Evolutionary conservation across 106 monocot genomes (phyloP).

Genomic region (Hemerocallis citrina): DNA sequence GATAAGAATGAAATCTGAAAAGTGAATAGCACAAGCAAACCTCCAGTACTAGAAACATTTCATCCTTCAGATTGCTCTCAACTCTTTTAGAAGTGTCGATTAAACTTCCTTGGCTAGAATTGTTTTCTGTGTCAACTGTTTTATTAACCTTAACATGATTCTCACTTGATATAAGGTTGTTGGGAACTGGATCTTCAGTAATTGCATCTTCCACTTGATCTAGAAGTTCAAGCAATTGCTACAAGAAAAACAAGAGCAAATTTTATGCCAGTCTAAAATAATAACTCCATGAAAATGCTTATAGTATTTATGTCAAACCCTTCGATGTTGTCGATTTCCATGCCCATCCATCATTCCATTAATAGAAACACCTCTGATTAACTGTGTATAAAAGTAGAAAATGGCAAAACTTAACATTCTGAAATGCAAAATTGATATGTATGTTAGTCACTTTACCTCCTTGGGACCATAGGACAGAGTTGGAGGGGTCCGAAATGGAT

Average conservation of each 20-base stretch:
- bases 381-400: conserved; percentile 13
- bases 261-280: not conserved
- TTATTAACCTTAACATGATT: not conserved
- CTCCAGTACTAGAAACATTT: conserved; percentile 85
- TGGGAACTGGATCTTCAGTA: conserved; percentile 37
- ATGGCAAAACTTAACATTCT: not conserved
- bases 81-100: conserved; percentile 3
- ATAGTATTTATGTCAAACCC: conserved; percentile 33
- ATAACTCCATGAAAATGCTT: not conserved
- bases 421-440: not conserved
- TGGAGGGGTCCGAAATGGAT: conserved; percentile 79
- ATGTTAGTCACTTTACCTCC: conserved; percentile 28
- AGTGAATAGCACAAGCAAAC: conserved; percentile 18
- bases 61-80: conserved; percentile 8
- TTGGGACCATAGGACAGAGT: conserved; percentile 39
- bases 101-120: not conserved
- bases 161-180: not conserved
- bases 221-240: conserved; percentile 82
- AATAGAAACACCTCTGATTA: conserved; percentile 13
- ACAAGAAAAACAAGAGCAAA: not conserved
- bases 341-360: conserved; percentile 22
- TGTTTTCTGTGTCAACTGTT: not conserved
- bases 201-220: conserved; percentile 97
- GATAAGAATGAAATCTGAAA: not conserved
- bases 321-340: conserved; percentile 35